Percentiles rank a stretch among this genome's conserved stretches.
phyloP scores from a whole-genome alignment of 2,329 filamentous ascomycete genomes.

The Claviceps fusiformis region DNA sequence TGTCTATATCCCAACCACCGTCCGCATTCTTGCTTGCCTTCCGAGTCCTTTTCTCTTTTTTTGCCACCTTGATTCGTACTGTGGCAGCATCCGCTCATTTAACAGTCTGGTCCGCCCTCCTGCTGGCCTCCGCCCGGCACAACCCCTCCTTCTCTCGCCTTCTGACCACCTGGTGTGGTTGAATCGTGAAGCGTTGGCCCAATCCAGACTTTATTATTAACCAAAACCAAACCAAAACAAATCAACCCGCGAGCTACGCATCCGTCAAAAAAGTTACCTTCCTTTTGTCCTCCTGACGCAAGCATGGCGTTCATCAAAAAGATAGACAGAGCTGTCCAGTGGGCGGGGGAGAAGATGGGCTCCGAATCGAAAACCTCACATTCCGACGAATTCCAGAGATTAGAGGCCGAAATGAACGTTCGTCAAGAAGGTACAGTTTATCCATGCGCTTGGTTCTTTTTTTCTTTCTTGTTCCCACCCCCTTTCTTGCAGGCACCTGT shows the following conservation, averaged over 20 bases:
- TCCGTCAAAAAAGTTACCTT: background rate
- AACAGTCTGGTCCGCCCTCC: background rate
- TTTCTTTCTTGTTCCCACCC: too few species aligned
- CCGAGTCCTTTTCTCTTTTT: background rate
- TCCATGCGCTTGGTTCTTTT: background rate
- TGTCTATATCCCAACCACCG: constrained; percentile 1
- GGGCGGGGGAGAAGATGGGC: constrained; percentile 95
- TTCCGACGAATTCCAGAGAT: constrained; percentile 78
- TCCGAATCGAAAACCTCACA: constrained; percentile 74
- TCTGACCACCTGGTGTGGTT: background rate
- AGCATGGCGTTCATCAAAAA: constrained; percentile 60
- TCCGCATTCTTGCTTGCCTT: background rate
- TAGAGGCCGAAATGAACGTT: constrained; percentile 83
- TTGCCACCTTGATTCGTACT: background rate
- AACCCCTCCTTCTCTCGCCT: background rate
- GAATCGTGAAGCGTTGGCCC: background rate
- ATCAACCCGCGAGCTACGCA: background rate
- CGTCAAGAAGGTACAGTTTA: constrained; percentile 61
- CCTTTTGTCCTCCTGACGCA: background rate
- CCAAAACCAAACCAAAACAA: too few species aligned
- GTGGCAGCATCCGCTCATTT: constrained; percentile 1
- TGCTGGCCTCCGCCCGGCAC: background rate
- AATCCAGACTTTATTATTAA: too few species aligned
- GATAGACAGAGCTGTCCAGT: constrained; percentile 92
- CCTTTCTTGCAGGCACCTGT: too few species aligned